phyloP scores from a whole-genome alignment of 1,139 yeast species.

The Taiozyma sp. region DNA sequence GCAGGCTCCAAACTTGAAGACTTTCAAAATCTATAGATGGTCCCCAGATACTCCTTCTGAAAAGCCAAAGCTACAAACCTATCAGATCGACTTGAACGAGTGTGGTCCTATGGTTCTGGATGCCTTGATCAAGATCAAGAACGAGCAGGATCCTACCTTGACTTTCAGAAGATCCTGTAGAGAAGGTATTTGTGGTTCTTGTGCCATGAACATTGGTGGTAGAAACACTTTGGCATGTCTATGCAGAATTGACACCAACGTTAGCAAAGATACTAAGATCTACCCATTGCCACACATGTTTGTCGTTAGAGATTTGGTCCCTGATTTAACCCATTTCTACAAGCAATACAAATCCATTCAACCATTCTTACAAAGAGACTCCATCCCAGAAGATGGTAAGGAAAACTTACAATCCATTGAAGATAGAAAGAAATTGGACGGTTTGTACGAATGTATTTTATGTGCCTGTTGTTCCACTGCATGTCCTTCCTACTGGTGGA shows the following conservation, averaged over 20 bases:
- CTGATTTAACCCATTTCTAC: constrained; percentile 96
- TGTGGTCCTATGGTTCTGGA: constrained; percentile 99
- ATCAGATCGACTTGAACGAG: constrained; percentile 78
- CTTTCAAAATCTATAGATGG: constrained; percentile 96
- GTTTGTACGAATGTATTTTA: constrained; percentile 93
- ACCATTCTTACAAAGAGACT: constrained; percentile 88
- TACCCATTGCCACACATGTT: constrained; percentile 99
- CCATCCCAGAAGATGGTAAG: constrained; percentile 82
- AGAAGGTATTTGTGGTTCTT: constrained; percentile 99
- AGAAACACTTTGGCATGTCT: constrained; percentile 94
- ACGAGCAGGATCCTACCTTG: constrained; percentile 92
- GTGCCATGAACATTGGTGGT: constrained; percentile 99
- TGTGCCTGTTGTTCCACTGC: constrained; percentile 99
- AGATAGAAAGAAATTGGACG: constrained; percentile 96
- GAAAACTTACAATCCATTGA: constrained; percentile 89
- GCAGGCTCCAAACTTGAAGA: constrained; percentile 58
- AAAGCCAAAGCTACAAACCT: constrained; percentile 83
- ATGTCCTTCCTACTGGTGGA: constrained; percentile 99
- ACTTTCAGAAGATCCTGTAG: constrained; percentile 98
- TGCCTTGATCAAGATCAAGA: constrained; percentile 90
- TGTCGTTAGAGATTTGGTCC: constrained; percentile 94
- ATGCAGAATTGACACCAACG: constrained; percentile 85
- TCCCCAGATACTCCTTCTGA: constrained; percentile 95
- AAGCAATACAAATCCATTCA: constrained; percentile 97
- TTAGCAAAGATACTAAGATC: constrained; percentile 72